Evolutionary conservation across 441 rosid species (phyloP).

Genomic region (Bocquillonia castaneifolia): DNA sequence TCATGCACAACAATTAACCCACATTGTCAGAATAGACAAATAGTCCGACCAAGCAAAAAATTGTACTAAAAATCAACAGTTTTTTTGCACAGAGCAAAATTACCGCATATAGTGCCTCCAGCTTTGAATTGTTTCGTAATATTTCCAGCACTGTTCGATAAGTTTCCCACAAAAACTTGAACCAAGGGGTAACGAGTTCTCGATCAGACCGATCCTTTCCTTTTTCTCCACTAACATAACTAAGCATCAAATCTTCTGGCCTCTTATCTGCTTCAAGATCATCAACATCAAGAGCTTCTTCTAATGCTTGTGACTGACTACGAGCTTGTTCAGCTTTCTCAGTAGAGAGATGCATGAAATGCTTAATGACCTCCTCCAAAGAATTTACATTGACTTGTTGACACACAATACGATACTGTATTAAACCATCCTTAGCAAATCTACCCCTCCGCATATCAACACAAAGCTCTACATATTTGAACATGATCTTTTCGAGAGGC

Average conservation of each 20-base stretch:
- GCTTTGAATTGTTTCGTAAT: slow-evolving; percentile 87
- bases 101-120: slow-evolving; percentile 98
- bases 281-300: slow-evolving; percentile 98
- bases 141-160: slow-evolving; percentile 97
- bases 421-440: slow-evolving; percentile 96
- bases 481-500: slow-evolving; percentile 83
- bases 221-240: slow-evolving; percentile 98
- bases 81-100: slow-evolving; percentile 5
- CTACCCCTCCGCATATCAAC: slow-evolving; percentile 92
- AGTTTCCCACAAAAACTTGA: slow-evolving; percentile 99
- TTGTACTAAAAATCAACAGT: background rate
- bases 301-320: slow-evolving; percentile 79
- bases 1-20: background rate
- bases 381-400: slow-evolving; percentile 95
- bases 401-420: slow-evolving; percentile 88
- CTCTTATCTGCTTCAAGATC: slow-evolving; percentile 97
- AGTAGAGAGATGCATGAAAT: slow-evolving; percentile 87
- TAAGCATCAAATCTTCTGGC: slow-evolving; percentile 95
- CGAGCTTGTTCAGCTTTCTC: slow-evolving; percentile 98
- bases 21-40: background rate
- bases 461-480: slow-evolving; percentile 90
- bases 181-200: slow-evolving; percentile 99
- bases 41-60: background rate
- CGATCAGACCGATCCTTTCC: slow-evolving; percentile 98
- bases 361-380: slow-evolving; percentile 98